Base-by-base conservation (phyloP, 805 yeast genomes). In the Yarrowia sp. region DNA sequence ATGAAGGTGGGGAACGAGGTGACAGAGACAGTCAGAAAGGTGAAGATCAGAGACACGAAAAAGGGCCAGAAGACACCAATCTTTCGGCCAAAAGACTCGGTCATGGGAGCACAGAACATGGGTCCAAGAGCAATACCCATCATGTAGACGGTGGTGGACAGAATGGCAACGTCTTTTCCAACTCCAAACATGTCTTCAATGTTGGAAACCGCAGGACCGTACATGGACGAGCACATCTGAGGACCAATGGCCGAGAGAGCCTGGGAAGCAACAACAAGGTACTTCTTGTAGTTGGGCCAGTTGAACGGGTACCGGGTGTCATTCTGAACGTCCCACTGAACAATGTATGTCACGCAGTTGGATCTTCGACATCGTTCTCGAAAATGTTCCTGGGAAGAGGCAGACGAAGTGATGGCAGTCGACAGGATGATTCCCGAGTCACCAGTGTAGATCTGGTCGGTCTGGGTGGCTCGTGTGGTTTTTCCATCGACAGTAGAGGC, bases 101-200 rank as follows among this genome's bases (percentile, higher is more conserved):
- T 50, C 48, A 69, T 53, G 32, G 71, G 71, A 0, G 71, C 71
- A 12, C 70, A 63, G 11, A 70, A 45, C 75, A 74, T 22, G 70
- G 69, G 71, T 0, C 71, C 71, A 16, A 70, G 16, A 69, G 72
- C 41, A 81, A 80, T 71, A 72, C 80, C 11, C 73, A 77, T 19
- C 75, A 74, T 14, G 67, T 71, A 3, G 79, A 77, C 72, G 79
- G 82, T 42, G 15, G 70, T 63, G 3, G 55, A 38, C 40, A 69
- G 56, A 56, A 52, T 61, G 36, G 70, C 69, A 7, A 69, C 70
- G 1, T 38, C 46, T 14, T 45, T 53, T 12, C 26, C 19, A 11
- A 67, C 70, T 9, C 40, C 52, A 49, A 53, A 56, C 38, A 56
- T 26, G 8, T 42, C 63, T 8, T 41, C 63, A 26, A 56, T 56